Base-by-base conservation (phyloP, 176 grass and related monocot species). In the Phoenix roebelenii region DNA sequence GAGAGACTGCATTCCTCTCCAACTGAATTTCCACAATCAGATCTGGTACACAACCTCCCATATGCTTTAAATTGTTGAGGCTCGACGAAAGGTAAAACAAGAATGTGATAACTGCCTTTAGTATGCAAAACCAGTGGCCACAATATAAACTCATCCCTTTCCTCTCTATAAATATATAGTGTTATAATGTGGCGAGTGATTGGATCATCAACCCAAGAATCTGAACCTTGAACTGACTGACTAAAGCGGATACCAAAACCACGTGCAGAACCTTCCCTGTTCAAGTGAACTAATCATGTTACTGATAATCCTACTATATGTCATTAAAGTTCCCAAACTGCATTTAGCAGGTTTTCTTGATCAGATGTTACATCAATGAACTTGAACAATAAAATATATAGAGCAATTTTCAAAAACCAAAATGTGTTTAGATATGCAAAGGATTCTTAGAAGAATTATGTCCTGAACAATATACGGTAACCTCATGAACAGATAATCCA, bases 151-250 rank as follows among this genome's bases (percentile, higher is more conserved):
- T 62, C 80, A 52, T 63, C 44, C 3, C 50, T 68, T 51, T 72
- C 63, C 66, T 79, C 76, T 77, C 59, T 76, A 30, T 52, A 48
- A 12, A 96, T 77, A 55, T 55, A 55, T 56, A 96, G 81, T 3
- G 92, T 74, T 63, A 88, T 82, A 53, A 96, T 74, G 35, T 96
- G 77, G 51, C 77, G 92, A 29, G 83, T 82, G 52, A 96, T 81
- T 3, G 92, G 92, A 61, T 96, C 92, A 77, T 96, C 92, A 3
- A 96, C 74, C 83, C 80, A 96, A 26, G 83, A 90, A 85, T 96
- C 92, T 0, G 72, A 90, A 59, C 83, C 86, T 16, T 57, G 52
- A 63, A 69, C 58, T 67, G 92, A 97, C 20, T 61, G 18, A 7
- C 48, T 76, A 50, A 79, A 78, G 10, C 87, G 81, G 60, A 88